Percentiles rank a stretch among this genome's conserved stretches.
These are phyloP conservation scores for Hibiscus syriacus DNA, from an alignment of 345 rosid species.

Conservation along the genomic window DNA sequence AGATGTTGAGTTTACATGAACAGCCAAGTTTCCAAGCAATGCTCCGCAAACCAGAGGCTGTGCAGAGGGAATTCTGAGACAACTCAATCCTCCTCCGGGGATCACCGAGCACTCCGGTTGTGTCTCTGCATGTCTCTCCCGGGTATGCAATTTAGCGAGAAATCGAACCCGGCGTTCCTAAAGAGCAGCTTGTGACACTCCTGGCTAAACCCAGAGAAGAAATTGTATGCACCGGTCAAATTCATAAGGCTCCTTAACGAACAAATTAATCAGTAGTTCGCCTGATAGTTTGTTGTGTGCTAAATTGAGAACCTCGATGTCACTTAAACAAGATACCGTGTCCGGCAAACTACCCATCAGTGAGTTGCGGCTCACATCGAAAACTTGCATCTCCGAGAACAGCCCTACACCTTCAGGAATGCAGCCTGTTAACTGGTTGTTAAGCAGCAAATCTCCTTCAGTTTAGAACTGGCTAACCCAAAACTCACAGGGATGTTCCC, in stretches of 20 bases:
- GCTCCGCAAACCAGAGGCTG: constrained; percentile 61
- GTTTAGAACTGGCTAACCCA: constrained; percentile 43
- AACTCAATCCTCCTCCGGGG: constrained; percentile 62
- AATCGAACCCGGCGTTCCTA: constrained; percentile 64
- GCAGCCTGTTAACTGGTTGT: constrained; percentile 80
- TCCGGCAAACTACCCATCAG: constrained; percentile 79
- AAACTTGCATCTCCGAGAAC: constrained; percentile 54
- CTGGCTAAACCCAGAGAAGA: constrained; percentile 82
- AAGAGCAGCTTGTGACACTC: constrained; percentile 45
- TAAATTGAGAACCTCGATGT: constrained; percentile 61
- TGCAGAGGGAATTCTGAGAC: constrained; percentile 52
- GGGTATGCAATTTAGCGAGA: constrained; percentile 69
- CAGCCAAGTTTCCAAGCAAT: constrained; percentile 24
- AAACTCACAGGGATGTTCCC: constrained; percentile 62
- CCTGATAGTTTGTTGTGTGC: constrained; percentile 81
- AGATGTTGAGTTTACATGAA: constrained; percentile 27
- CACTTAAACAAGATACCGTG: constrained; percentile 50
- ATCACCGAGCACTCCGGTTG: constrained; percentile 54
- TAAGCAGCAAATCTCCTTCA: constrained; percentile 65
- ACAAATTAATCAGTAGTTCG: constrained; percentile 56
- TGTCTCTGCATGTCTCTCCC: constrained; percentile 68
- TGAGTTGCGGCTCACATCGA: constrained; percentile 69
- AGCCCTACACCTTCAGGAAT: constrained; percentile 81
- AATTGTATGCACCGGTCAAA: constrained; percentile 74
- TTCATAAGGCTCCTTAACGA: constrained; percentile 49